A percentile compares a stretch with the other conserved stretches of the same genome.
phyloP scores from a whole-genome alignment of 1,284 basidiomycete species.

The Cryptococcus amylolentus region DNA sequence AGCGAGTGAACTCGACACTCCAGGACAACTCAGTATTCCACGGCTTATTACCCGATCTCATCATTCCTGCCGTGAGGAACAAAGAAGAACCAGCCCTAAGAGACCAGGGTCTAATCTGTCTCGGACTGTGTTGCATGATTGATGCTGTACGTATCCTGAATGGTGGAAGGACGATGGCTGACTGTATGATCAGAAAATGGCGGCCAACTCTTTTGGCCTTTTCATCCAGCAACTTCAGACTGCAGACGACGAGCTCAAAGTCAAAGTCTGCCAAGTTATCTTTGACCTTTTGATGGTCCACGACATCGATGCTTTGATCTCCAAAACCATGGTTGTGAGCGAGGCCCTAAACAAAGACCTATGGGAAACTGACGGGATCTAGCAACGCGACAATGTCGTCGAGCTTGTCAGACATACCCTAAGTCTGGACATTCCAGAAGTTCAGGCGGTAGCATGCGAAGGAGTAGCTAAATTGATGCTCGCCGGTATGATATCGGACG shows the following conservation, averaged over 20 bases:
- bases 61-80: slow-evolving; percentile 83
- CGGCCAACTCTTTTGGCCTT: slow-evolving; percentile 79
- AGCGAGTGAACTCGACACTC: slow-evolving; percentile 85
- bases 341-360: background rate
- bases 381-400: slow-evolving; percentile 64
- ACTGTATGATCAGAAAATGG: slow-evolving; percentile 64
- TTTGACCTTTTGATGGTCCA: slow-evolving; percentile 91
- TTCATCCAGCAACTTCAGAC: slow-evolving; percentile 81
- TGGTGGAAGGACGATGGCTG: background rate
- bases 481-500: slow-evolving; percentile 73
- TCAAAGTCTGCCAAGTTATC: slow-evolving; percentile 77
- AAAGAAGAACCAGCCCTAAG: slow-evolving; percentile 74
- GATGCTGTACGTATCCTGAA: slow-evolving; percentile 55
- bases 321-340: slow-evolving; percentile 38
- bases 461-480: slow-evolving; percentile 89
- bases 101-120: slow-evolving; percentile 78
- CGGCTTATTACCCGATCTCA: slow-evolving; percentile 82
- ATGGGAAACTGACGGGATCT: background rate
- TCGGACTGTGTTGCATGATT: slow-evolving; percentile 88
- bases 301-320: slow-evolving; percentile 57
- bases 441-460: slow-evolving; percentile 74
- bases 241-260: slow-evolving; percentile 71
- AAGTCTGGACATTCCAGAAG: slow-evolving; percentile 66
- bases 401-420: slow-evolving; percentile 73
- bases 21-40: slow-evolving; percentile 92